Evolutionary conservation across 2,329 filamentous ascomycete genomes (phyloP).

Genomic region (Pleomassaria siparia): DNA sequence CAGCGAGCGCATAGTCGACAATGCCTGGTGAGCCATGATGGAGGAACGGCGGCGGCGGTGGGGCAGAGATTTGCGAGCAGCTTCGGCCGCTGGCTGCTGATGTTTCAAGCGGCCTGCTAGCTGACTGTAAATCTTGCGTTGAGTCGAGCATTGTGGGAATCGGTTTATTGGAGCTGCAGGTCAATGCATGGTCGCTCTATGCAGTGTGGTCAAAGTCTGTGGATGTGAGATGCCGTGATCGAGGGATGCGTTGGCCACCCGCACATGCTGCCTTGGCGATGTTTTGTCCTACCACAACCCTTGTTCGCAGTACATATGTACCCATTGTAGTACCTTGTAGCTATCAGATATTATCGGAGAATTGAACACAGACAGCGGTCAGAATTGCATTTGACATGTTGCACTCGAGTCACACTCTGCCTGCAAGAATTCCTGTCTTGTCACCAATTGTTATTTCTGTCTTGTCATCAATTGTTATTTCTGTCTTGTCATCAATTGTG

Average conservation of each 20-base stretch:
- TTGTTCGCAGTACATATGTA: too few species aligned
- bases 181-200: constrained; percentile 40
- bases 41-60: constrained; percentile 17
- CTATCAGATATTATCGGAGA: too few species aligned
- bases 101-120: constrained; percentile 28
- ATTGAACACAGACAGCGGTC: constrained; percentile 20
- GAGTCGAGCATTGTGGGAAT: constrained; percentile 36
- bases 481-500: too few species aligned
- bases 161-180: constrained; percentile 37
- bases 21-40: constrained; percentile 20
- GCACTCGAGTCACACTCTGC: constrained; percentile 10
- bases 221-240: constrained; percentile 38
- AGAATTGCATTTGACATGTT: constrained; percentile 17
- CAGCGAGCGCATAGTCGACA: constrained; percentile 14
- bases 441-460: too few species aligned
- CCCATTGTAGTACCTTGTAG: too few species aligned
- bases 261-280: constrained; percentile 24
- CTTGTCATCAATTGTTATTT: too few species aligned
- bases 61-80: constrained; percentile 5
- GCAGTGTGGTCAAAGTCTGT: constrained; percentile 35
- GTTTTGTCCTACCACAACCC: constrained; percentile 19
- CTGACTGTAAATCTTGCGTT: constrained; percentile 25
- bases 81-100: constrained; percentile 7
- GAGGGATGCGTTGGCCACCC: constrained; percentile 35
- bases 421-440: neutral